Base-by-base conservation (phyloP, 1,284 basidiomycete species). In the Erythrobasidium hasegawianum region DNA sequence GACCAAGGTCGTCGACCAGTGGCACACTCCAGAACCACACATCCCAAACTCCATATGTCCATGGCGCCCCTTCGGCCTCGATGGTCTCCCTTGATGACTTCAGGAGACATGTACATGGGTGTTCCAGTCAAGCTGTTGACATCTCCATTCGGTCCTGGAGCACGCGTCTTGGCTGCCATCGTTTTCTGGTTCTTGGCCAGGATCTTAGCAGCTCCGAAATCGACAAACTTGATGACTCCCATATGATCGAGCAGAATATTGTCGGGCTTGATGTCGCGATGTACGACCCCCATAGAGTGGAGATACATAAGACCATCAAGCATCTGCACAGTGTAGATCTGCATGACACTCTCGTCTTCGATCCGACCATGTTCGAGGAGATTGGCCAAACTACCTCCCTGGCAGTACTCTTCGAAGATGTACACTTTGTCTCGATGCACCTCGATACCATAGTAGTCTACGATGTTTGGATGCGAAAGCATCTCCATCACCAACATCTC, bases 71-170 rank as follows among this genome's bases (percentile, higher is more conserved):
- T 86, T 61, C 88, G 83, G 29, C 91, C 90, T 24, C 74, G 67
- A 18, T 74, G 67, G 20, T 77, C 78, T 16, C 87, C 85, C 79
- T 97, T 93, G 81, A 99, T 98, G 56, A 97, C 87, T 76, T 99
- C 96, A 0, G 96, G 96, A 10, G 92, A 95, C 90, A 99, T 97
- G 79, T 98, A 99, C 95, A 98, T 98, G 0, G 96, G 96, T 18
- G 96, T 99, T 13, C 96, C 96, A 1, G 95, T 97, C 38, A 97
- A 80, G 75, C 89, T 90, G 78, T 89, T 89, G 77, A 88, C 89
- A 24, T 78, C 79, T 58, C 66, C 73, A 26, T 59, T 74, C 64
- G 53, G 73, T 78, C 84, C 82, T 74, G 50, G 75, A 52, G 72
- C 74, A 14, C 80, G 76, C 1, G 80, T 80, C 58, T 87, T 86